Conservation (phyloP, 768 basidiomycete genomes). For the Mycena latifolia region DNA sequence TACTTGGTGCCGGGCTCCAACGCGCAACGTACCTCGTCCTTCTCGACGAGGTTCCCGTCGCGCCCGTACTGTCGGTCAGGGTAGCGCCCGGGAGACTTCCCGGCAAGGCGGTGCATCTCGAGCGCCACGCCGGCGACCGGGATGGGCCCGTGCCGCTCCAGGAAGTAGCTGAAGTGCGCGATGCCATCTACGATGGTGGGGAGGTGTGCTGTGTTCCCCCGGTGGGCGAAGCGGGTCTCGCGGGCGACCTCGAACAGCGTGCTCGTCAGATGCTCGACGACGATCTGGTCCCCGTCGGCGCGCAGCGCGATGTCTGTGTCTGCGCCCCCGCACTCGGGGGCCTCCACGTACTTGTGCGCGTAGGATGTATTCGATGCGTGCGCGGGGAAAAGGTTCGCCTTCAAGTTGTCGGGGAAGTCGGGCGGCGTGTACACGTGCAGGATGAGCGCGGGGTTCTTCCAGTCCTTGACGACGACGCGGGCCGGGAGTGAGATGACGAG, state of each 20-base stretch:
- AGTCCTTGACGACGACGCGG: not conserved
- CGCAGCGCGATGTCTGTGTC: not conserved
- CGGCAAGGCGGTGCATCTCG: too few relatives aligned
- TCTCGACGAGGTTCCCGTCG: too few relatives aligned
- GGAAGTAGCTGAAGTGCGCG: constrained; percentile 15
- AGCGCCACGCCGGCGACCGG: too few relatives aligned
- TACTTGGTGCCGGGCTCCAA: too few relatives aligned
- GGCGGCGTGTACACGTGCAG: constrained; percentile 7
- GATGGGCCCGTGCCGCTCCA: too few relatives aligned
- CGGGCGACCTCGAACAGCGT: not conserved
- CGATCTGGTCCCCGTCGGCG: not conserved
- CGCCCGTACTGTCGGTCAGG: too few relatives aligned
- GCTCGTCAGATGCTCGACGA: not conserved
- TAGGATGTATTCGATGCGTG: too few relatives aligned
- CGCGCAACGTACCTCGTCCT: too few relatives aligned
- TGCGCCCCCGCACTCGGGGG: not conserved
- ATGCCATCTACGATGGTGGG: constrained; percentile 4
- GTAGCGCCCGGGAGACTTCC: too few relatives aligned
- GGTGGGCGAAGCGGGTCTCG: constrained; percentile 1
- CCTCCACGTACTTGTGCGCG: constrained; percentile 7
- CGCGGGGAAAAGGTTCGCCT: too few relatives aligned
- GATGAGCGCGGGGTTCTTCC: constrained; percentile 1
- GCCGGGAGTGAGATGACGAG: not conserved
- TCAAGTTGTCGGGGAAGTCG: too few relatives aligned
- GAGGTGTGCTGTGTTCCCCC: not conserved